These are phyloP conservation scores for Solanum megistacrolobum DNA, from an alignment of 257 asterid species.

Conservation along the genomic window DNA sequence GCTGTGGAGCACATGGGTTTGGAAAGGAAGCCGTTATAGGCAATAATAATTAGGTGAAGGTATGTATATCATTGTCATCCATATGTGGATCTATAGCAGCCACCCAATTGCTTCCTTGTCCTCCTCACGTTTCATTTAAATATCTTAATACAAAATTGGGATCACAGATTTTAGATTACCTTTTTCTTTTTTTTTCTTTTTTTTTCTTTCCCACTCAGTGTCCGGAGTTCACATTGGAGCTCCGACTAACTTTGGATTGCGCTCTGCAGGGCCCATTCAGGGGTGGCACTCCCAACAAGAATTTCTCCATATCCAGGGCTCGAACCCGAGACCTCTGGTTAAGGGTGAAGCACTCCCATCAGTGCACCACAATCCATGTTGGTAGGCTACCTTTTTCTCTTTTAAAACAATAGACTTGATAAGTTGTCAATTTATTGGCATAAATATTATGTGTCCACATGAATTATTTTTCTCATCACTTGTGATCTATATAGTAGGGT, in stretches of 20 bases:
- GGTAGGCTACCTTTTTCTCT: no score
- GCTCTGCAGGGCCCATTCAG: no score
- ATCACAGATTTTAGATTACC: background rate
- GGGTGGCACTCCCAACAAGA: no score
- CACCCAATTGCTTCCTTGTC: background rate
- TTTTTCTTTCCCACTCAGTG: no score
- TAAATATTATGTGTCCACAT: background rate
- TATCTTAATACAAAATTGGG: background rate
- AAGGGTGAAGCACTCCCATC: no score
- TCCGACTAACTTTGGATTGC: no score
- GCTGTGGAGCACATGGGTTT: background rate
- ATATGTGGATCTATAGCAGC: background rate
- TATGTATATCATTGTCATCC: background rate
- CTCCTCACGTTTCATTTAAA: background rate
- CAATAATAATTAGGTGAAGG: background rate
- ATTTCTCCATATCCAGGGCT: no score
- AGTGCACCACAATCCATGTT: no score
- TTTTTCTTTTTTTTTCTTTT: background rate
- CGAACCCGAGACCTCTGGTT: no score
- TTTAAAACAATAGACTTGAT: background rate
- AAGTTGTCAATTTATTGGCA: background rate
- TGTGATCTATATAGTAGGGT: background rate
- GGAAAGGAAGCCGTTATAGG: background rate
- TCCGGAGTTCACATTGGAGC: no score
- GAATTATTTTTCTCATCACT: background rate